Evolutionary conservation across 2,329 filamentous ascomycete species (phyloP), one percentile per base, ranked within the genome.

Genomic region (Diaporthe helianthi): DNA sequence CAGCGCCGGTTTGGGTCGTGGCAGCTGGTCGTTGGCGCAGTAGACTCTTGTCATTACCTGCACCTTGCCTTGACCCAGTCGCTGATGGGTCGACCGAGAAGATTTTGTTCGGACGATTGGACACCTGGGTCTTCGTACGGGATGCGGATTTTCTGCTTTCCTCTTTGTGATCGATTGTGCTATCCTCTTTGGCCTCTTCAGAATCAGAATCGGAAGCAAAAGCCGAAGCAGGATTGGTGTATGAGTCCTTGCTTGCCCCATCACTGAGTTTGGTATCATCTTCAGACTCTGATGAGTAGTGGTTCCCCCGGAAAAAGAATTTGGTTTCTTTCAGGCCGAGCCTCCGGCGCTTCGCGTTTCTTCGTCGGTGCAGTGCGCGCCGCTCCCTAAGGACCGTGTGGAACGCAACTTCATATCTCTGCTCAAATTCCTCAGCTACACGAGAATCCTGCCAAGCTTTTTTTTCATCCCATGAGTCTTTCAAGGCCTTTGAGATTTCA

Each of bases 291-390:
- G 49, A 8, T 19, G 49, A 8, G 24, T 67, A 65, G 4, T n/a
- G 4, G 19, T 63, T 26, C 24, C 38, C 24, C n/a, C 69, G 52
- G 51, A 71, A 69, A 17, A 12, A 55, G 84, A 88, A 71, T 10
- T 4, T 29, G 24, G 72, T 81, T 71, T 67, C 75, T 38, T 74
- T 71, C 6, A 82, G 61, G 12, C 83, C 83, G 5, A 79, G 76
- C 53, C 75, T 76, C 46, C 73, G 73, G n/a, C 85, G 81, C 73
- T 80, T 83, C 26, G 72, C 75, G 65, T 87, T 86, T 24, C 84
- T 80, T 63, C 76, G 76, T n/a, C 74, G 71, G 69, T 84, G 83
- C 8, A 82, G 81, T 6, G 74, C 73, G 4, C 75, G 74, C 67
- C 80, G 81, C 29, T 71, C 74, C 12, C 73, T 68, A 6, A 75